Evolutionary conservation across 2,329 filamentous ascomycete species (phyloP), one percentile per base, ranked within the genome.

Genomic region (Xylariaceae sp.): DNA sequence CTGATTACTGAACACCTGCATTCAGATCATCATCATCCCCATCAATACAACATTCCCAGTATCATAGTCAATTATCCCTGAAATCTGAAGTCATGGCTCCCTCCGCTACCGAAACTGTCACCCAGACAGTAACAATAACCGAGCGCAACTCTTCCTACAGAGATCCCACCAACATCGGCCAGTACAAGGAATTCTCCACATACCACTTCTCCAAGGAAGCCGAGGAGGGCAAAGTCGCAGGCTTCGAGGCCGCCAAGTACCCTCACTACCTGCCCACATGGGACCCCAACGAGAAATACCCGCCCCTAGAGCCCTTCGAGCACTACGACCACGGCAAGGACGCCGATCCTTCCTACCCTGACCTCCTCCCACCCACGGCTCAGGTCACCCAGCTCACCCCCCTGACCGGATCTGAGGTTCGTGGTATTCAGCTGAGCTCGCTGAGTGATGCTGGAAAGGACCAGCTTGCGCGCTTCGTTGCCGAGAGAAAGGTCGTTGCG

Each of bases 261-360:
- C 85, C 85, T 3, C 79, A 90, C 69, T 92, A 92, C 71, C 81
- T 91, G 7, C 88, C 88, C 1, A 85, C 83, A 1, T 90, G 87
- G 87, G 81, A 88, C 68, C 78, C 80, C 47, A 78, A 84, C 63
- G 82, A 86, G 73, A 80, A 79, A 64, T 89, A 86, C 67, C 79
- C 83, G 58, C 86, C 88, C 5, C 79, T 90, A 6, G 76, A 86
- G 62, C 83, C 81, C 0, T 92, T 91, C 67, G 80, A 88, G 69
- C 88, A 91, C 71, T 82, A 84, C 63, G 89, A 93, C 58, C 88
- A 88, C 67, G 89, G 89, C 66, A 86, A 87, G 67, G 86, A 91
- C 66, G 89, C 89, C 51, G 87, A 92, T 69, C 77, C 82, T 1
- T 75, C 78, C 1, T 91, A 88, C 68, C 81, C 84, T 0, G 88